Evolutionary conservation across 2,329 filamentous ascomycete species (phyloP), one percentile per base, ranked within the genome.

Genomic region (Stachybotrys echinatus): DNA sequence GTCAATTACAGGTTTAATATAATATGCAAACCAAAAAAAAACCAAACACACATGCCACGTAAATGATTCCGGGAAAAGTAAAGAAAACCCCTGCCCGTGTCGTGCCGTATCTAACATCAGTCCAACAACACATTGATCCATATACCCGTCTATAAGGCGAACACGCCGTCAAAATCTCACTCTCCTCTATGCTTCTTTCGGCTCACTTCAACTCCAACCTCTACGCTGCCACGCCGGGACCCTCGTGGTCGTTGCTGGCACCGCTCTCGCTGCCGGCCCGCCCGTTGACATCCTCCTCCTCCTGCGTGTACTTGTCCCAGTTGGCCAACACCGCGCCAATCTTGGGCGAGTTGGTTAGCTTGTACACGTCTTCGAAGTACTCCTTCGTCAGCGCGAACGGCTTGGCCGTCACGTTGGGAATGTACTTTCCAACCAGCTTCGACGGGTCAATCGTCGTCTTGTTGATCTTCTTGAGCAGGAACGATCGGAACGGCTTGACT

Each of bases 381-480:
- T 97, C 94, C 80, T 92, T 95, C 49, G 91, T 95, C 58, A 99
- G 78, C 69, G 91, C 90, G 68, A 99, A 99, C 17, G 94, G 94
- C 73, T 86, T 86, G 51, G 94, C 94, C 50, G 94, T 99, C 58
- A 99, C 95, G 72, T 99, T 99, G 60, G 94, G 94, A 58, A 99
- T 97, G 75, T 99, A 99, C 75, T 99, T 99, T 64, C 94, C 94
- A 59, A 99, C 81, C 64, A 99, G 75, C 80, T 97, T 97, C 68
- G 89, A 88, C 5, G 94, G 94, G 69, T 99, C 94, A 69, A 99
- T 97, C 48, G 89, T 95, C 21, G 92, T 96, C 84, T 95, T 96
- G 81, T 97, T 91, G 76, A 99, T 97, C 83, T 99, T 99, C 88
- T 97, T 99, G 61, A 97, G 86, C 67, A 99, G 73, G 83, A 99